Percentiles rank a stretch among this genome's conserved stretches.
Evolutionary conservation across 116 monocot species (phyloP).

Genomic region (Zostera marina): DNA sequence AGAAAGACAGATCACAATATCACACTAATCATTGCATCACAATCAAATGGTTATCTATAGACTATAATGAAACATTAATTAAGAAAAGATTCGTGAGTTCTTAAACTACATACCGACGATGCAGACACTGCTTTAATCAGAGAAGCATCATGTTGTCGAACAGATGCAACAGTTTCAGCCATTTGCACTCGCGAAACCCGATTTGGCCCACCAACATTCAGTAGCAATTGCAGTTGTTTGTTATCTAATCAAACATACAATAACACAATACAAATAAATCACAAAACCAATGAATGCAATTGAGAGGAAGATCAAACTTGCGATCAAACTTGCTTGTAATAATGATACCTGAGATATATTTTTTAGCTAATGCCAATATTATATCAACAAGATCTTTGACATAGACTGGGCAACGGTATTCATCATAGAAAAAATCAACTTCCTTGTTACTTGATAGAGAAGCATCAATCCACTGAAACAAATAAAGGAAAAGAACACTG

Average conservation of each 20-base stretch:
- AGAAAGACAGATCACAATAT: too few species aligned
- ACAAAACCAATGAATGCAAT: not conserved
- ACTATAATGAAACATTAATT: too few species aligned
- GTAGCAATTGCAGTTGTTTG: constrained; percentile 40
- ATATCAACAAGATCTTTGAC: constrained; percentile 61
- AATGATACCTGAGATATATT: constrained; percentile 54
- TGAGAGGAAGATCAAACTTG: not conserved
- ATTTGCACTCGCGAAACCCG: constrained; percentile 68
- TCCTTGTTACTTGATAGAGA: constrained; percentile 37
- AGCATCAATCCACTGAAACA: constrained; percentile 74
- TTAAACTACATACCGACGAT: constrained; percentile 31
- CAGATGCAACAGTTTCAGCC: constrained; percentile 57
- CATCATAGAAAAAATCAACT: constrained; percentile 83
- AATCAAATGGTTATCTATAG: too few species aligned
- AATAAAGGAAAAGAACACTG: not conserved
- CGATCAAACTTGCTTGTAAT: not conserved
- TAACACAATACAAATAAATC: not conserved
- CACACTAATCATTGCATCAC: too few species aligned
- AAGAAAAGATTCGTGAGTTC: too few species aligned
- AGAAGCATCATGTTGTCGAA: constrained; percentile 35
- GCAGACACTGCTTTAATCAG: constrained; percentile 77
- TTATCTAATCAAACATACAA: constrained; percentile 21
- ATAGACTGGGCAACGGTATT: constrained; percentile 80
- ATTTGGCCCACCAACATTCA: constrained; percentile 77
- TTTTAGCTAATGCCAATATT: constrained; percentile 45